Evolutionary conservation across 164 flowering plant genomes (phyloP).

Genomic region (Platanus orientalis): DNA sequence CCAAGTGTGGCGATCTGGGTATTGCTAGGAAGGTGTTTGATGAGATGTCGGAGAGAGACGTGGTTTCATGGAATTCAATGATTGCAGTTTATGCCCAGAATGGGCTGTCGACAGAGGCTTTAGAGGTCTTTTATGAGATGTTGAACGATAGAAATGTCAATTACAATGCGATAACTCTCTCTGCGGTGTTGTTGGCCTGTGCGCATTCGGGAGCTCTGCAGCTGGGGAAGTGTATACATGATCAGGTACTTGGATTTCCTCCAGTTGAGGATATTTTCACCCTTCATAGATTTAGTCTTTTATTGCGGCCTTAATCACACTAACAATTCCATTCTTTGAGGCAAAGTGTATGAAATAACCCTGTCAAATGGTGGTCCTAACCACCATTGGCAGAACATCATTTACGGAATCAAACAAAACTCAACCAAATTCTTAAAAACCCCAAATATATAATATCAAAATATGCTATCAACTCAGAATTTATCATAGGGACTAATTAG

Average conservation of each 20-base stretch:
- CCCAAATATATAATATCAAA: no score
- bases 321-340: no score
- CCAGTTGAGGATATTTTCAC: no score
- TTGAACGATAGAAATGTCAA: conserved; percentile 24
- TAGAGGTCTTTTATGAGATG: conserved; percentile 51
- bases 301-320: no score
- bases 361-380: background rate
- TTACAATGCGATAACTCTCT: conserved; percentile 58
- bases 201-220: conserved; percentile 64
- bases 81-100: conserved; percentile 67
- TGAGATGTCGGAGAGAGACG: conserved; percentile 56
- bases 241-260: conserved; percentile 45
- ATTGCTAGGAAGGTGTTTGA: conserved; percentile 61
- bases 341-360: background rate
- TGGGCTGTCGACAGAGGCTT: conserved; percentile 57
- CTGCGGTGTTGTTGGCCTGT: conserved; percentile 70
- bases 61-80: conserved; percentile 75
- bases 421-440: no score
- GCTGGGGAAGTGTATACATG: conserved; percentile 64
- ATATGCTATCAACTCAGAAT: no score
- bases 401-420: no score
- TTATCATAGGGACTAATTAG: no score
- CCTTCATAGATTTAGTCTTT: no score
- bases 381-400: no score
- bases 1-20: conserved; percentile 43